A percentile compares a stretch with the other conserved stretches of the same genome.
Evolutionary conservation across 805 yeast genomes (phyloP).

Genomic region (Yarrowia hollandica): DNA sequence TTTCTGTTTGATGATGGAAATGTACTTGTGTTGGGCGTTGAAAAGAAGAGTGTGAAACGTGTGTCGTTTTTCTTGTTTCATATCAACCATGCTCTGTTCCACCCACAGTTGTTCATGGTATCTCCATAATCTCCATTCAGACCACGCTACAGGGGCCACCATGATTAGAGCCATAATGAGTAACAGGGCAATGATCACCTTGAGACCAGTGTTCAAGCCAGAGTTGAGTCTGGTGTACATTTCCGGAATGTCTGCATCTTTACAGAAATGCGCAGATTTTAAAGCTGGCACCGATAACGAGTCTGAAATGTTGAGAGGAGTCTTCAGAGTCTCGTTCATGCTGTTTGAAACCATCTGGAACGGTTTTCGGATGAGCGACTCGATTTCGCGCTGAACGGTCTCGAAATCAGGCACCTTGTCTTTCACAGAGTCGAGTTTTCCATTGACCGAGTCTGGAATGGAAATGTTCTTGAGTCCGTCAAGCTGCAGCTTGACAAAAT

Average conservation of each 20-base stretch:
- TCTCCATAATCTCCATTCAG: slow-evolving; percentile 9
- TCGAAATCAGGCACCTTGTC: slow-evolving; percentile 64
- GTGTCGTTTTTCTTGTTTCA: background rate
- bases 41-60: background rate
- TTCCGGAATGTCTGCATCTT: background rate
- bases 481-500: slow-evolving; percentile 60
- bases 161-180: background rate
- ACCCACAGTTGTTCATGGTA: slow-evolving; percentile 14
- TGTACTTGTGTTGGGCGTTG: slow-evolving; percentile 3
- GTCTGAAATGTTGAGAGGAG: background rate
- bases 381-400: slow-evolving; percentile 60
- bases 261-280: background rate
- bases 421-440: slow-evolving; percentile 53
- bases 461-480: slow-evolving; percentile 54
- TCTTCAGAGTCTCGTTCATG: background rate
- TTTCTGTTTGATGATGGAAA: slow-evolving; percentile 44
- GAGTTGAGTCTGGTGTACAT: background rate
- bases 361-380: slow-evolving; percentile 56
- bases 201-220: slow-evolving; percentile 4
- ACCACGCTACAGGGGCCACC: background rate
- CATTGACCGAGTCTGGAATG: slow-evolving; percentile 66
- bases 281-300: background rate
- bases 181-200: background rate
- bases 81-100: background rate
- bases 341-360: slow-evolving; percentile 41